Percentiles rank a stretch among this genome's conserved stretches.
Evolutionary conservation across 768 basidiomycete species (phyloP).

Genomic region (Saitozyma sp.): DNA sequence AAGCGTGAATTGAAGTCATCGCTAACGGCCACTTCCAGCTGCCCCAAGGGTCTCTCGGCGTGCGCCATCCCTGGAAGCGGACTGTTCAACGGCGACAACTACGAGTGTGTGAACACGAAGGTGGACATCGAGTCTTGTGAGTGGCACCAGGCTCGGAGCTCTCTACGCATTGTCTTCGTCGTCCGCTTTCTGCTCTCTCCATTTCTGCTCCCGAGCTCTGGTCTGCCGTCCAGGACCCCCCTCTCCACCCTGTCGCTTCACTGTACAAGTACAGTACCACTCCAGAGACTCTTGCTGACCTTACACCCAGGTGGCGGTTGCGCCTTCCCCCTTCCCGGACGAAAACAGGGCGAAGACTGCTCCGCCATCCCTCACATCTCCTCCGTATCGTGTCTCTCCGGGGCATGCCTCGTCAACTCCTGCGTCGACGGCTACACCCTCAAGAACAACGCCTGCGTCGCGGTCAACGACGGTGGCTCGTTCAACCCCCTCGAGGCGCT

Average conservation of each 20-base stretch:
- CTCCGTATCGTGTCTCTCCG: slow-evolving; percentile 1
- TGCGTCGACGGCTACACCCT: background rate
- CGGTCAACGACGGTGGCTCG: background rate
- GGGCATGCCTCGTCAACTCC: background rate
- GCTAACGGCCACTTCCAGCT: too few relatives aligned
- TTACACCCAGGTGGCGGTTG: slow-evolving; percentile 3
- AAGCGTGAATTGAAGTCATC: too few relatives aligned
- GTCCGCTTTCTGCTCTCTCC: too few relatives aligned
- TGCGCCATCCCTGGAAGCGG: background rate
- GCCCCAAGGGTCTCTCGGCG: too few relatives aligned
- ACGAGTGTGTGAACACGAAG: slow-evolving; percentile 7
- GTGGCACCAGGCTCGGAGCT: background rate
- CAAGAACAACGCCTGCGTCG: background rate
- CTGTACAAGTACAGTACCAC: too few relatives aligned
- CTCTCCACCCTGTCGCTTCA: too few relatives aligned
- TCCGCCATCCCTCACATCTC: slow-evolving; percentile 8
- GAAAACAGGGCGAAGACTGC: slow-evolving; percentile 2
- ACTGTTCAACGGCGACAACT: slow-evolving; percentile 4
- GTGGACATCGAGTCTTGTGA: slow-evolving; percentile 7
- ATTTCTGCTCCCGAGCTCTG: too few relatives aligned
- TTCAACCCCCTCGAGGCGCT: too few relatives aligned
- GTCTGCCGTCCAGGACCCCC: too few relatives aligned
- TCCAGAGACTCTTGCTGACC: too few relatives aligned
- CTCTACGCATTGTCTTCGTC: background rate
- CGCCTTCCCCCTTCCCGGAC: slow-evolving; percentile 6